phyloP scores from a whole-genome alignment of 192 early-diverging fungal genomes.

The Coemansia sp. region DNA sequence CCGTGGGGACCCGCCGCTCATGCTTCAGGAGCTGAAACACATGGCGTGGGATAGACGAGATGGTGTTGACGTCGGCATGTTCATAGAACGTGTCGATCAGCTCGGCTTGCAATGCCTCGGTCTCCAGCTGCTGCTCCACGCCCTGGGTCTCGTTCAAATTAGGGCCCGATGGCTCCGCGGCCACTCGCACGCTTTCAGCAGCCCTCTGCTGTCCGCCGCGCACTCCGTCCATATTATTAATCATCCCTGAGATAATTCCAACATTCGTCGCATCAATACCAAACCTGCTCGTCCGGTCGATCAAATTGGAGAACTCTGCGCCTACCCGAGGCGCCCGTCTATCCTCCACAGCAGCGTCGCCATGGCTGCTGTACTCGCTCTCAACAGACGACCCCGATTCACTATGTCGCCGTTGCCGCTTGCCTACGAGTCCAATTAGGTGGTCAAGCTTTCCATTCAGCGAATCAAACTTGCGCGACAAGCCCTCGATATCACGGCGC shows the following conservation, averaged over 20 bases:
- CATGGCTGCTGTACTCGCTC: background rate
- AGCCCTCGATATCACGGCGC: conserved; percentile 17
- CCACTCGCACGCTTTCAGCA: conserved; percentile 10
- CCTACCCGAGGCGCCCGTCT: background rate
- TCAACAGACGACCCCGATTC: conserved; percentile 7
- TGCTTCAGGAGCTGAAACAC: conserved; percentile 27
- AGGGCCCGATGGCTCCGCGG: background rate
- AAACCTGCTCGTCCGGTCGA: conserved; percentile 38
- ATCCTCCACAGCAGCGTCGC: background rate
- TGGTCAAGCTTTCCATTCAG: conserved; percentile 34
- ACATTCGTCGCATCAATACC: conserved; percentile 30
- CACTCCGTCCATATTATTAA: conserved; percentile 14
- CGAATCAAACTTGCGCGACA: conserved; percentile 36
- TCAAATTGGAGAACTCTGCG: conserved; percentile 16
- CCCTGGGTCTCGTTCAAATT: background rate
- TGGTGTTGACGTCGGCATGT: conserved; percentile 36
- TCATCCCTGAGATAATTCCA: conserved; percentile 28
- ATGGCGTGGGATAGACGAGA: conserved; percentile 42
- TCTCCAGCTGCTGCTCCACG: conserved; percentile 1
- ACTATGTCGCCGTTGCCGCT: conserved; percentile 1
- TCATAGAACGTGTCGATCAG: conserved; percentile 47
- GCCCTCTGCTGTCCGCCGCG: background rate
- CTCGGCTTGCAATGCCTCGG: conserved; percentile 15
- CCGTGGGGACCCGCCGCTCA: conserved; percentile 24
- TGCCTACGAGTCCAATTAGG: conserved; percentile 16